Conservation (phyloP, 352 stramenopile genomes). For the Pythium plurisporium region DNA sequence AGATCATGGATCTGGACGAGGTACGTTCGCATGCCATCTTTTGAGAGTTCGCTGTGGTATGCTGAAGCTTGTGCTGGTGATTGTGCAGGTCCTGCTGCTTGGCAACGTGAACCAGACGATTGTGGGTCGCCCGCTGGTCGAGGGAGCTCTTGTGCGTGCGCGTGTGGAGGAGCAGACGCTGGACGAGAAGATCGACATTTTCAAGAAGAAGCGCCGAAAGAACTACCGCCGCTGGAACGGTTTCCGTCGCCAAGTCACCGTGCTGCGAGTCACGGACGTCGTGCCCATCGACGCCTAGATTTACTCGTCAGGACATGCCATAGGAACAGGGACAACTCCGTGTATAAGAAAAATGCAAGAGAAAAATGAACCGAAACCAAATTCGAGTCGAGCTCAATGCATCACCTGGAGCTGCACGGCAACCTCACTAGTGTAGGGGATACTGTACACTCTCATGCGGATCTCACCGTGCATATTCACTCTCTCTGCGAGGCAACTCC, state of each 20-base stretch:
- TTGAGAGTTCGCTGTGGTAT: background rate
- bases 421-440: no score
- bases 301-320: background rate
- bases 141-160: constrained; percentile 65
- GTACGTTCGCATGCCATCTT: constrained; percentile 18
- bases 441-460: no score
- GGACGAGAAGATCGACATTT: constrained; percentile 86
- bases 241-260: constrained; percentile 80
- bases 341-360: constrained; percentile 18
- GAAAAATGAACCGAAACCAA: constrained; percentile 1
- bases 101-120: constrained; percentile 85
- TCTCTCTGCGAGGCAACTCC: no score
- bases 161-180: constrained; percentile 85
- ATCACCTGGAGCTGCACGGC: no score
- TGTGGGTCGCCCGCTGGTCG: constrained; percentile 63
- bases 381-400: no score
- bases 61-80: background rate
- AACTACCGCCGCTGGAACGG: constrained; percentile 88
- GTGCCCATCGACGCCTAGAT: constrained; percentile 45
- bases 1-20: constrained; percentile 80
- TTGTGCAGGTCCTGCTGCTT: constrained; percentile 59
- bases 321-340: constrained; percentile 1
- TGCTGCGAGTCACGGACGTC: constrained; percentile 81
- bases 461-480: no score
- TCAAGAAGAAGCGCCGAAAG: constrained; percentile 90